Evolutionary conservation across 2,329 filamentous ascomycete genomes (phyloP).

Genomic region (Daldinia eschscholtzii): DNA sequence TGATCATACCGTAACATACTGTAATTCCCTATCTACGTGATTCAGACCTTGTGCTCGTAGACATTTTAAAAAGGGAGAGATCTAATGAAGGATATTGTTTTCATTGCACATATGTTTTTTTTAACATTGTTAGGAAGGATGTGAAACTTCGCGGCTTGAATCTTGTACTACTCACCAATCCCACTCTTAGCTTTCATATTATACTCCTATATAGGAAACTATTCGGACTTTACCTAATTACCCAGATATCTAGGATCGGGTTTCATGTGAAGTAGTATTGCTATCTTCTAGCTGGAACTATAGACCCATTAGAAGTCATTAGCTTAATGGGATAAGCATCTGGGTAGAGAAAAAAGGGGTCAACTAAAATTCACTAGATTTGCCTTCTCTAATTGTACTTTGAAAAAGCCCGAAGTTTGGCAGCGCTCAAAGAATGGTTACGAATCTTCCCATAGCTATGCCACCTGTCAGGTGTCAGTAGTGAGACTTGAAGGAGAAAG

Average conservation of each 20-base stretch:
- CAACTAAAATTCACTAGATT: not conserved
- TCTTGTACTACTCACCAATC: not conserved
- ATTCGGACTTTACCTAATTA: not conserved
- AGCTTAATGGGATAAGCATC: not conserved
- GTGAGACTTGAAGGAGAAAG: no score
- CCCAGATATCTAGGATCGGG: not conserved
- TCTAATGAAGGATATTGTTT: not conserved
- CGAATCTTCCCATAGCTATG: not conserved
- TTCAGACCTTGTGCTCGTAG: not conserved
- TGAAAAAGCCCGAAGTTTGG: not conserved
- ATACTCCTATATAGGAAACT: not conserved
- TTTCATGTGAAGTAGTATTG: not conserved
- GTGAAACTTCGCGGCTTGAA: constrained; percentile 1
- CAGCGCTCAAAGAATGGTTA: not conserved
- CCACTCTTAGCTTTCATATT: not conserved
- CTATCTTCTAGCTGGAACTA: not conserved
- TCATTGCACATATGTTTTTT: not conserved
- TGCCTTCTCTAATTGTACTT: not conserved
- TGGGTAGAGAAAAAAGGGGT: no score
- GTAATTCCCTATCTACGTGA: not conserved
- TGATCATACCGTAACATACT: no score
- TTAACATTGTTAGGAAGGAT: not conserved
- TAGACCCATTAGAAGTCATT: not conserved
- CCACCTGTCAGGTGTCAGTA: no score
- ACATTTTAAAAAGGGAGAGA: not conserved